Evolutionary conservation across 148 eudicot genomes (phyloP).

Genomic region (Camellia granthamiana): DNA sequence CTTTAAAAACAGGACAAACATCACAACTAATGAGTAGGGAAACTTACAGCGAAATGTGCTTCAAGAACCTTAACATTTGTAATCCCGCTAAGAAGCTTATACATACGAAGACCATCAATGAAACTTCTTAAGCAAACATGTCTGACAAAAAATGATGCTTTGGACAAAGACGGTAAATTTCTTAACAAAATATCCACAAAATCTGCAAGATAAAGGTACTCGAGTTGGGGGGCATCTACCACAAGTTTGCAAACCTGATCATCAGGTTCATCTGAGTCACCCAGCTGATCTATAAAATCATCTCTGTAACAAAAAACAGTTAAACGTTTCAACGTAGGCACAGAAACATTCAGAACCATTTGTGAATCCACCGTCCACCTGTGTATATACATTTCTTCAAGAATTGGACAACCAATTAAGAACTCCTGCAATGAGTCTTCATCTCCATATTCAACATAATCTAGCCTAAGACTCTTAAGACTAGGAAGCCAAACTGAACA

Average conservation of each 20-base stretch:
- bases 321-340: slow-evolving; percentile 9
- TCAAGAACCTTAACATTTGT: not conserved
- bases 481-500: slow-evolving; percentile 22
- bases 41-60: not conserved
- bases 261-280: not conserved
- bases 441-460: not conserved
- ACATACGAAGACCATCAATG: slow-evolving; percentile 1
- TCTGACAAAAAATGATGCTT: not conserved
- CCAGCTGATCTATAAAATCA: not conserved
- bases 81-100: slow-evolving; percentile 5
- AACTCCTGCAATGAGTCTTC: slow-evolving; percentile 20
- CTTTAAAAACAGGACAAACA: not conserved
- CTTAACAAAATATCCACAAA: not conserved
- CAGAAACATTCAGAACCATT: slow-evolving; percentile 3
- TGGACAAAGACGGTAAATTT: not conserved
- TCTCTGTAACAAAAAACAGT: not conserved
- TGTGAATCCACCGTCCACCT: not conserved
- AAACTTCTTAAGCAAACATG: not conserved
- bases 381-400: slow-evolving; percentile 22
- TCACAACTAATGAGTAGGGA: not conserved
- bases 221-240: slow-evolving; percentile 2
- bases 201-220: not conserved
- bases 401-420: slow-evolving; percentile 21
- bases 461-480: slow-evolving; percentile 26
- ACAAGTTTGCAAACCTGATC: slow-evolving; percentile 6